phyloP scores from a whole-genome alignment of 345 rosid species.

The Aquilaria yunnanensis region DNA sequence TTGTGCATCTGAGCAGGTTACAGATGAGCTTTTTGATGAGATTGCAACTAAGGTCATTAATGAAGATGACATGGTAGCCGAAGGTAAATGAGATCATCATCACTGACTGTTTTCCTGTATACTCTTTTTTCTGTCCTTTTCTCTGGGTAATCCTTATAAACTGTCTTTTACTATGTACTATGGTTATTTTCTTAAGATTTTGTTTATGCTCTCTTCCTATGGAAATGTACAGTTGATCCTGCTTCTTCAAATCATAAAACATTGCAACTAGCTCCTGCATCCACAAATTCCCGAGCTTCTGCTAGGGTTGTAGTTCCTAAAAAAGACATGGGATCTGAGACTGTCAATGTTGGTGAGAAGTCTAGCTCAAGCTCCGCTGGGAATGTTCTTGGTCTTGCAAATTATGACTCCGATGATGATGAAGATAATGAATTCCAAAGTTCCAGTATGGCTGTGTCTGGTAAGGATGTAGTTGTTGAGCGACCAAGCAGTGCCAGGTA shows the following conservation, averaged over 20 bases:
- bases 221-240: slow-evolving; percentile 32
- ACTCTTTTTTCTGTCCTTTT: not conserved
- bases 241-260: slow-evolving; percentile 30
- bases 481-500: slow-evolving; percentile 28
- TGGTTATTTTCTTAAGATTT: slow-evolving; percentile 3
- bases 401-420: slow-evolving; percentile 87
- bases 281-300: slow-evolving; percentile 41
- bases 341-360: slow-evolving; percentile 36
- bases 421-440: slow-evolving; percentile 46
- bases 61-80: slow-evolving; percentile 56
- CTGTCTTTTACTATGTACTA: not conserved
- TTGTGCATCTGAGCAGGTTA: slow-evolving; percentile 53
- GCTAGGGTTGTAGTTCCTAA: slow-evolving; percentile 42
- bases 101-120: not conserved
- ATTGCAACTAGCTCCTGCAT: slow-evolving; percentile 30
- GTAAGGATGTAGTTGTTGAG: slow-evolving; percentile 21
- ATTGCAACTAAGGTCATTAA: slow-evolving; percentile 83
- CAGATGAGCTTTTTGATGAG: slow-evolving; percentile 92
- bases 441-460: slow-evolving; percentile 24
- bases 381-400: slow-evolving; percentile 87
- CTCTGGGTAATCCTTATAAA: slow-evolving; percentile 11
- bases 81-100: slow-evolving; percentile 40
- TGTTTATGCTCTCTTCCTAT: slow-evolving; percentile 5
- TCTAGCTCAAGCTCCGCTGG: slow-evolving; percentile 55
- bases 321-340: slow-evolving; percentile 29